Conservation (phyloP, 2,329 filamentous ascomycete genomes). For the Pseudocercospora musae region DNA sequence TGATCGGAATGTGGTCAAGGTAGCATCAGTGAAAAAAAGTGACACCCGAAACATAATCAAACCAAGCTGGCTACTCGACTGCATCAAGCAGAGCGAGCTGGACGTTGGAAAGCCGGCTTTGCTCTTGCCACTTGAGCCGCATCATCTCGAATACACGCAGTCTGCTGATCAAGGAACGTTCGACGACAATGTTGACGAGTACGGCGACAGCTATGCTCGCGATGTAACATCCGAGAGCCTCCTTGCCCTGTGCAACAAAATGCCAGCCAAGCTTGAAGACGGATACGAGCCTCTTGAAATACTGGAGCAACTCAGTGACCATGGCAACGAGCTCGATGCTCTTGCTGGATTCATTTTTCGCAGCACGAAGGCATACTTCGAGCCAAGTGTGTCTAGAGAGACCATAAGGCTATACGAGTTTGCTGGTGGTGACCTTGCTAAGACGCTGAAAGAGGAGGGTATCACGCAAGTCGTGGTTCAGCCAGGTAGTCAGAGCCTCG, state of each 20-base stretch:
- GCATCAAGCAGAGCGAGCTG: constrained; percentile 59
- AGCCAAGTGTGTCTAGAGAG: constrained; percentile 34
- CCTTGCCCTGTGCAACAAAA: constrained; percentile 45
- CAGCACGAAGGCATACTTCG: constrained; percentile 46
- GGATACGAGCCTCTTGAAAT: constrained; percentile 49
- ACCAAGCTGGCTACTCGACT: constrained; percentile 81
- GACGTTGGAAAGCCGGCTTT: constrained; percentile 49
- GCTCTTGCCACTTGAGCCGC: constrained; percentile 63
- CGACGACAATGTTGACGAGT: constrained; percentile 66
- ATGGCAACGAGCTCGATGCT: constrained; percentile 53
- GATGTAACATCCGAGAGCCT: constrained; percentile 66
- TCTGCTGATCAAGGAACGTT: constrained; percentile 55
- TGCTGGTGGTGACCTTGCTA: constrained; percentile 60
- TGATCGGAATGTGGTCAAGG: constrained; percentile 76
- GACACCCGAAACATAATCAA: constrained; percentile 69
- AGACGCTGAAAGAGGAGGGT: constrained; percentile 49
- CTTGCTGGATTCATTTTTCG: constrained; percentile 54
- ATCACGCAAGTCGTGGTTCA: constrained; percentile 71
- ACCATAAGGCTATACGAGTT: constrained; percentile 52
- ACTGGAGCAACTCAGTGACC: constrained; percentile 55
- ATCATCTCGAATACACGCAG: constrained; percentile 70
- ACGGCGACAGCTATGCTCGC: constrained; percentile 78
- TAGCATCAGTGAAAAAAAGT: constrained; percentile 74
- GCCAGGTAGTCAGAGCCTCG: constrained; percentile 39
- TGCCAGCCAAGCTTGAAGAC: constrained; percentile 49